These are phyloP conservation scores for Penicillium sp. DNA, from an alignment of 2,329 filamentous ascomycete species.

Conservation along the genomic window DNA sequence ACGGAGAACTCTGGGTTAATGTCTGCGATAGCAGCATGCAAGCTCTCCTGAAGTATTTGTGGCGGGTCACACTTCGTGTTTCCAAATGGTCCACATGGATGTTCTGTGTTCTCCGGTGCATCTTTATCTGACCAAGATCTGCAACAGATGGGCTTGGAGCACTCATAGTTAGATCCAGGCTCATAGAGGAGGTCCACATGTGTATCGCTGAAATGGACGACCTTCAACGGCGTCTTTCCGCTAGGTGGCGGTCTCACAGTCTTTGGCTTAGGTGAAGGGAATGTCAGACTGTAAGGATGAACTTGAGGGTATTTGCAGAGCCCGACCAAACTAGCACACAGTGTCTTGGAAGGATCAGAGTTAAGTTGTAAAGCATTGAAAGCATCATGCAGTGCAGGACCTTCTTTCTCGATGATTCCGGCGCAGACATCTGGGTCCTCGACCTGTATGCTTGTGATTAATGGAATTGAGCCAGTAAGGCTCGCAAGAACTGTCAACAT, in stretches of 20 bases:
- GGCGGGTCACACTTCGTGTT: conserved; percentile 56
- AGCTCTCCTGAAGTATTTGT: conserved; percentile 51
- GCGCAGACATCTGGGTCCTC: conserved; percentile 57
- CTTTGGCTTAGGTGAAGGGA: conserved; percentile 44
- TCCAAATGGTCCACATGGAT: conserved; percentile 53
- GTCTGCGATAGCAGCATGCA: conserved; percentile 44
- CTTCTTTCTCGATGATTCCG: conserved; percentile 52
- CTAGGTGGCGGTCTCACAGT: conserved; percentile 45
- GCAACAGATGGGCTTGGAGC: conserved; percentile 60
- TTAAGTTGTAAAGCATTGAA: conserved; percentile 49
- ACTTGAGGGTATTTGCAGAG: conserved; percentile 52
- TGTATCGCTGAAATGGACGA: conserved; percentile 61
- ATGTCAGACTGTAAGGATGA: conserved; percentile 42
- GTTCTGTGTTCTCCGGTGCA: conserved; percentile 48
- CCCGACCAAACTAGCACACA: conserved; percentile 55
- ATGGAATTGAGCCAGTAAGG: background rate
- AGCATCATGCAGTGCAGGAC: conserved; percentile 52
- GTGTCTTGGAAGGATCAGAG: conserved; percentile 51
- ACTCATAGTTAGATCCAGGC: conserved; percentile 53
- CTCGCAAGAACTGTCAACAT: conserved; percentile 6
- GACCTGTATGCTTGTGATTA: conserved; percentile 29
- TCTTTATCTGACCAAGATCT: conserved; percentile 51
- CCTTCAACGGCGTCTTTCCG: conserved; percentile 48
- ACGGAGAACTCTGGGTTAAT: conserved; percentile 53
- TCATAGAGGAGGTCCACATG: conserved; percentile 58